These are phyloP conservation scores for Oryza meridionalis DNA, from an alignment of 176 grass and related monocot species.

Conservation along the genomic window DNA sequence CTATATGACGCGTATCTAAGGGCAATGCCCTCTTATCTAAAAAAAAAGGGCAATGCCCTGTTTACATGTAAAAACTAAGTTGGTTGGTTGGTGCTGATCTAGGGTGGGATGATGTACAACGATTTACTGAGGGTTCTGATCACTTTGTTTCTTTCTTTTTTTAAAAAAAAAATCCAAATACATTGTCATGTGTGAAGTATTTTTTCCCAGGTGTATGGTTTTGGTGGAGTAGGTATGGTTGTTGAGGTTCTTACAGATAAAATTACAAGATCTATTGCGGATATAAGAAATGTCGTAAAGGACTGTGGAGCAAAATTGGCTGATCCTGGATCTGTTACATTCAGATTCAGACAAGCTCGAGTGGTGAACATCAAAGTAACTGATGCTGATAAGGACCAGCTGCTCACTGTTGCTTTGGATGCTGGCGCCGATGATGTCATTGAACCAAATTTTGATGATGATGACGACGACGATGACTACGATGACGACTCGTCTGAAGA, in stretches of 20 bases:
- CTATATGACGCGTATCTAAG: conserved; percentile 7
- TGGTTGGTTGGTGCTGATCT: not conserved
- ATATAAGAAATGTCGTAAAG: conserved; percentile 75
- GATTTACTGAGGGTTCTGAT: conserved; percentile 9
- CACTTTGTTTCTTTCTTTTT: not conserved
- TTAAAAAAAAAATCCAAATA: conserved; percentile 26
- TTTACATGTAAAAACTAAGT: conserved; percentile 17
- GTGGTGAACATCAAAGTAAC: conserved; percentile 85
- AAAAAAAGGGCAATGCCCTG: not conserved
- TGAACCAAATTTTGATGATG: conserved; percentile 66
- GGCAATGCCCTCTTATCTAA: not conserved
- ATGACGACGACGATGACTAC: not conserved
- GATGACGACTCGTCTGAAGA: conserved; percentile 52
- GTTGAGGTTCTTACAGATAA: conserved; percentile 99
- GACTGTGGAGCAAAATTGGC: conserved; percentile 84
- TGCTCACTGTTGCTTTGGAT: conserved; percentile 81
- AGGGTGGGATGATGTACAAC: not conserved
- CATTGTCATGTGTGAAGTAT: conserved; percentile 2
- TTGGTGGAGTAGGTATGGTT: conserved; percentile 95
- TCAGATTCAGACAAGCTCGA: conserved; percentile 81
- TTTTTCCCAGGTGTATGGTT: conserved; percentile 90
- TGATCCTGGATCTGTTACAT: conserved; percentile 90
- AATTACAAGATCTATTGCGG: conserved; percentile 92
- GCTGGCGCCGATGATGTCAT: conserved; percentile 94
- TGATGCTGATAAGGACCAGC: conserved; percentile 80